Evolutionary conservation across 257 asterid genomes (phyloP).

Genomic region (Ilex asprella): DNA sequence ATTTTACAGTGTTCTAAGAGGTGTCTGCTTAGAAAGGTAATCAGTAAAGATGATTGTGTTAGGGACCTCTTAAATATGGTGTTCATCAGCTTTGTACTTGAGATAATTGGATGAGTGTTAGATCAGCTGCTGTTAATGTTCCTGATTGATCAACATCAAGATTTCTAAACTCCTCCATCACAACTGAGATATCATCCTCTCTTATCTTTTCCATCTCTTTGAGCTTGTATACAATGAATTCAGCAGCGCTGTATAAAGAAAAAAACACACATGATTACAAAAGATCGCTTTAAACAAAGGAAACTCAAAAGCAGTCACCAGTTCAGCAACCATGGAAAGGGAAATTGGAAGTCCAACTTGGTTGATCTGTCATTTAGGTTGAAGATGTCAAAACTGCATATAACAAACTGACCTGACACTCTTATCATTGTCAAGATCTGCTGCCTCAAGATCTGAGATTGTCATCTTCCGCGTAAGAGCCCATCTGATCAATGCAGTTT

Average conservation of each 20-base stretch:
- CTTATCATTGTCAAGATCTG: constrained; percentile 79
- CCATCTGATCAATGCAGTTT: constrained; percentile 43
- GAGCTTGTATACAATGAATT: constrained; percentile 61
- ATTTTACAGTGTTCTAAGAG: too few relatives aligned
- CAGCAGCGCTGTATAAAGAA: constrained; percentile 52
- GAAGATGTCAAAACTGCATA: background rate
- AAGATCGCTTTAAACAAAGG: too few relatives aligned
- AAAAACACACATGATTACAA: too few relatives aligned
- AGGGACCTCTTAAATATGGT: too few relatives aligned
- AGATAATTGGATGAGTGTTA: constrained; percentile 52
- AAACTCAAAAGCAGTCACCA: too few relatives aligned
- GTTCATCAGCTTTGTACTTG: background rate
- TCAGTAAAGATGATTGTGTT: too few relatives aligned
- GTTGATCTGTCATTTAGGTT: too few relatives aligned
- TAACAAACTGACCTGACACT: constrained; percentile 47
- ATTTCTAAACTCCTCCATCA: constrained; percentile 58
- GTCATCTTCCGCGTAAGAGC: constrained; percentile 62
- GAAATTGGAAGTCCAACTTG: too few relatives aligned
- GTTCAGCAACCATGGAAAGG: too few relatives aligned
- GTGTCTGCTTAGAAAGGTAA: too few relatives aligned
- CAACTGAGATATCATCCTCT: constrained; percentile 51
- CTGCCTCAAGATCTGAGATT: constrained; percentile 73
- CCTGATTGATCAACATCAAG: constrained; percentile 95
- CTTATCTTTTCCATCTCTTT: constrained; percentile 90
- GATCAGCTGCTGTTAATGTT: constrained; percentile 55